phyloP scores from a whole-genome alignment of 2,329 filamentous ascomycete genomes.

The Penicillium decumbens region DNA sequence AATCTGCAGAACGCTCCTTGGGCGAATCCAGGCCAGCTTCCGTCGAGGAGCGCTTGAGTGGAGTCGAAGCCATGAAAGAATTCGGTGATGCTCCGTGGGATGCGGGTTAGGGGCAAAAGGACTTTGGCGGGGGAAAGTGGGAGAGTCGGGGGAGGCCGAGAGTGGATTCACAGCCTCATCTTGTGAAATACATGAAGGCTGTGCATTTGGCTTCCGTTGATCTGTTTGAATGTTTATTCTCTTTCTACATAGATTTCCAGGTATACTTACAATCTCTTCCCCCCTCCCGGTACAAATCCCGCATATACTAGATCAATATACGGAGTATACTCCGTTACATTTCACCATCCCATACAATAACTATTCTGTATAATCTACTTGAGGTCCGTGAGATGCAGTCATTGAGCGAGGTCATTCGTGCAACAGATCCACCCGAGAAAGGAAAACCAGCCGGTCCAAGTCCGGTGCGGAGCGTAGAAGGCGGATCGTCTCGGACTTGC shows the following conservation, averaged over 20 bases:
- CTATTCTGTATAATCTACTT: background rate
- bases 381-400: background rate
- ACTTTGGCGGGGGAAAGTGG: slow-evolving; percentile 11
- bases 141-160: slow-evolving; percentile 4
- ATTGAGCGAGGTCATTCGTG: slow-evolving; percentile 3
- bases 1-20: slow-evolving; percentile 24
- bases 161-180: background rate
- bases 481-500: slow-evolving; percentile 31
- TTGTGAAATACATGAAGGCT: background rate
- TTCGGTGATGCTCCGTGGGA: slow-evolving; percentile 23
- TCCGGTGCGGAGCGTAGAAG: slow-evolving; percentile 29
- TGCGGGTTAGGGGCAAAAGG: slow-evolving; percentile 17
- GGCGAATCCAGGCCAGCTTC: slow-evolving; percentile 34
- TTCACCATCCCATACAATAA: background rate
- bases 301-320: background rate
- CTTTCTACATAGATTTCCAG: background rate
- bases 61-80: slow-evolving; percentile 21
- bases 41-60: slow-evolving; percentile 36
- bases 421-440: slow-evolving; percentile 13
- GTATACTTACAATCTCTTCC: background rate
- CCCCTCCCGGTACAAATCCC: background rate
- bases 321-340: too few relatives aligned
- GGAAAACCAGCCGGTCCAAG: slow-evolving; percentile 20
- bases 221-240: background rate
- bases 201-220: background rate